Base-by-base conservation (phyloP, 805 yeast genomes). In the Wickerhamomyces silvicola region DNA sequence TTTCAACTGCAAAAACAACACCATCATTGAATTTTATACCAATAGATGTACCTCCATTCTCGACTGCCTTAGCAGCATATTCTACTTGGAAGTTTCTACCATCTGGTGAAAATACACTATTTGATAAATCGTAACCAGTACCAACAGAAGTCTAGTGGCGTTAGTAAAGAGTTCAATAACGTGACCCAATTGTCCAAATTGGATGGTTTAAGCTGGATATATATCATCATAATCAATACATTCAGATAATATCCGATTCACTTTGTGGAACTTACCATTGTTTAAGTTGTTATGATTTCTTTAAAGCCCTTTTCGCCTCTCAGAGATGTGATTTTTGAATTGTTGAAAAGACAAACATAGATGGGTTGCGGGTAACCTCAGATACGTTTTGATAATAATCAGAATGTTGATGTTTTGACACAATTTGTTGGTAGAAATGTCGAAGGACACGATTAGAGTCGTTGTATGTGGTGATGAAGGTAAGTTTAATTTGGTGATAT, bases 41-140 rank as follows among this genome's bases (percentile, higher is more conserved):
- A 48, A 92, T 70, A 14, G 97, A 79, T 0, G 98, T 92, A 9
- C 96, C 94, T 30, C 96, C 96, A 52, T 87, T 88, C 60, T 92
- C 99, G 3, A 90, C 97, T 2, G 98, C 98, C 56, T 92, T 92
- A 50, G 82, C 72, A 20, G 99, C 99, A 52, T 92, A 92, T 60
- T 92, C 98, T 13, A 92, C 98, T 61, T 92, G 99, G 66, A 92
- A 92, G 59, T 84, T 85, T 65, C 95, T 74, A 24, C 95, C 95
- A 57, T 86, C 95, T 60, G 70, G 65, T n/a, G 68, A 60, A 65
- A 92, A 92, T 41, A 90, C 96, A 64, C 94, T 81, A 67, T 92
- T 92, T 21, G 97, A 86, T 54, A 92, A 78, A 70, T 92, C 99
- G 76, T 92, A 92, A 13, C 99, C 99, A 18, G 99, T 92, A 49